Percentiles rank a stretch among this genome's conserved stretches.
phyloP scores from a whole-genome alignment of 352 stramenopile genomes.

The Pythium scleroteichum region DNA sequence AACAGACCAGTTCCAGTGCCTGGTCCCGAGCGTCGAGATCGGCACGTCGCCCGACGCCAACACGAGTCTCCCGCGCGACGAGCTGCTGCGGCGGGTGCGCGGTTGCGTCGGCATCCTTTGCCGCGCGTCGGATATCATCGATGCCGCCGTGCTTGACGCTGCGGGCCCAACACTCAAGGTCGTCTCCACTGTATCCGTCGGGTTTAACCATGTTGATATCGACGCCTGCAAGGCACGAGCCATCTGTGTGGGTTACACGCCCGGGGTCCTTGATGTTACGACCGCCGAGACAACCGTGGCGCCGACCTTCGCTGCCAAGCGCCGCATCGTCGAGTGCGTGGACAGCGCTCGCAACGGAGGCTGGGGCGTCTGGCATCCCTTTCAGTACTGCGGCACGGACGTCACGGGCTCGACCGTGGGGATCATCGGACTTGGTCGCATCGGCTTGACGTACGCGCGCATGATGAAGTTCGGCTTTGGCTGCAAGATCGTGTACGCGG shows the following conservation, averaged over 20 bases:
- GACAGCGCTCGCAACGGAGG: slow-evolving; percentile 59
- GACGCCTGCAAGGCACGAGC: slow-evolving; percentile 43
- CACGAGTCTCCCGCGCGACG: slow-evolving; percentile 22
- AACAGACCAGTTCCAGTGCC: slow-evolving; percentile 20
- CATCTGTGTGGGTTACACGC: slow-evolving; percentile 67
- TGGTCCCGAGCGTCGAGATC: slow-evolving; percentile 17
- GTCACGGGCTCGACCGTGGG: slow-evolving; percentile 57
- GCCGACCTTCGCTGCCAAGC: slow-evolving; percentile 47
- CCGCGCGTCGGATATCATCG: slow-evolving; percentile 46
- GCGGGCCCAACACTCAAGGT: slow-evolving; percentile 41
- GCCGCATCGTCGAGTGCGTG: slow-evolving; percentile 52
- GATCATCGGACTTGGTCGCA: slow-evolving; percentile 80
- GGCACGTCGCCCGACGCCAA: slow-evolving; percentile 24
- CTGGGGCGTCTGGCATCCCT: slow-evolving; percentile 61
- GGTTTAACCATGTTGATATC: slow-evolving; percentile 81
- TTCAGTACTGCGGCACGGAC: slow-evolving; percentile 55
- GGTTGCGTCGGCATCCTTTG: slow-evolving; percentile 40
- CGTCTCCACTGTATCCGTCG: slow-evolving; percentile 74
- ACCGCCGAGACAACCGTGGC: slow-evolving; percentile 56
- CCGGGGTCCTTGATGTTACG: slow-evolving; percentile 69
- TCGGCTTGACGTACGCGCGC: slow-evolving; percentile 78
- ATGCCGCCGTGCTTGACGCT: slow-evolving; percentile 40
- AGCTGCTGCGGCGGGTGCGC: slow-evolving; percentile 35
- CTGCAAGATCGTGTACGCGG: slow-evolving; percentile 83
- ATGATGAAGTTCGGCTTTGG: slow-evolving; percentile 84